phyloP scores from a whole-genome alignment of 2,329 filamentous ascomycete genomes.

The Aspergillus transmontanensis region DNA sequence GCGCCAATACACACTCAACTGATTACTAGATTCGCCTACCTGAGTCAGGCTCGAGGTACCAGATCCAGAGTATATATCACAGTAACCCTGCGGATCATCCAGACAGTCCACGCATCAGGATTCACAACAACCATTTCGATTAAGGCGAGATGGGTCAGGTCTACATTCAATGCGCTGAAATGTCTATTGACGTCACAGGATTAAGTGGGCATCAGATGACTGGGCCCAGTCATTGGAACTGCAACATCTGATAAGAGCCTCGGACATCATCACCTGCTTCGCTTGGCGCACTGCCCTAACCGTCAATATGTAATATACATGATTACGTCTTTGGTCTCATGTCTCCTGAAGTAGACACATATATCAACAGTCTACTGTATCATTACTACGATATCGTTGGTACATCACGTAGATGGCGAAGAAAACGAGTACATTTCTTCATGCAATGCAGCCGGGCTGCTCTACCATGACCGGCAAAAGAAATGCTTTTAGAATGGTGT shows the following conservation, averaged over 20 bases:
- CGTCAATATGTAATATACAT: not conserved
- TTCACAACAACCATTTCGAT: not conserved
- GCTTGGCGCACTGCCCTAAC: not conserved
- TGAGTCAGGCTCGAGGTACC: not conserved
- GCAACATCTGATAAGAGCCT: not conserved
- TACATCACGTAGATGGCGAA: not conserved
- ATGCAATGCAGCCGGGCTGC: constrained; percentile 5
- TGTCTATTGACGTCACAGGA: not conserved
- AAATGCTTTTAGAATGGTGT: not conserved
- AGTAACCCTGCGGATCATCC: not conserved
- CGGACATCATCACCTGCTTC: not conserved
- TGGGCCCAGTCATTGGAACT: not conserved
- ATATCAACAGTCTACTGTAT: not conserved
- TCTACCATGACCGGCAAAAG: constrained; percentile 2
- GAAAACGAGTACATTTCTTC: not conserved
- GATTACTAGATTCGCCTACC: not conserved
- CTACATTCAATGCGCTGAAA: not conserved
- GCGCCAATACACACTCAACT: not conserved
- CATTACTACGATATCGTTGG: not conserved
- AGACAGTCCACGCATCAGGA: not conserved
- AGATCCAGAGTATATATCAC: not conserved
- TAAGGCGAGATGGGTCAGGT: not conserved
- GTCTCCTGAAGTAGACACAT: not conserved
- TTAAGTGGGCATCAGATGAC: not conserved
- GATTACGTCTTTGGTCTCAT: not conserved